Conservation (phyloP, 164 flowering plant species). For the Dillenia turbinata region DNA sequence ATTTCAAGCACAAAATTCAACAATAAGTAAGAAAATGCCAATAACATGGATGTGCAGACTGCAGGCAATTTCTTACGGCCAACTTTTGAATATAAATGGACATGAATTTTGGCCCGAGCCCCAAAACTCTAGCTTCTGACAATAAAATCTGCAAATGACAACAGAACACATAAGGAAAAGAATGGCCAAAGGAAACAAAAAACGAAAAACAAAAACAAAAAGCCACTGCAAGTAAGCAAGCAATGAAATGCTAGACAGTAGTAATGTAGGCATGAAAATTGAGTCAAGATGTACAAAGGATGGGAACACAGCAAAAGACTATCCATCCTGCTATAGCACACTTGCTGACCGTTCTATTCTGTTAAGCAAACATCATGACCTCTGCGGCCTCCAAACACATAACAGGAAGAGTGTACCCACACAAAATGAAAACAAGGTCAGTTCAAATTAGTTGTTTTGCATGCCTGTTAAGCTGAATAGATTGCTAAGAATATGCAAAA, state of each 20-base stretch:
- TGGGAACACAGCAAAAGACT: neutral
- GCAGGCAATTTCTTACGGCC: constrained; percentile 49
- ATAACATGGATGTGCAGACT: neutral
- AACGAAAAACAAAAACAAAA: neutral
- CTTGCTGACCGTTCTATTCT: neutral
- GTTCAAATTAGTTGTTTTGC: too few species aligned
- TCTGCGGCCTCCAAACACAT: neutral
- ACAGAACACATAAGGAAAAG: neutral
- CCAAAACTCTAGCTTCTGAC: constrained; percentile 81
- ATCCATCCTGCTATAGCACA: neutral
- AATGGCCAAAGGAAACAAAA: neutral
- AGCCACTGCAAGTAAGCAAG: too few species aligned
- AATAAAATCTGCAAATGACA: constrained; percentile 47
- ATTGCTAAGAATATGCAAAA: too few species aligned
- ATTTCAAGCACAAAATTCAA: neutral
- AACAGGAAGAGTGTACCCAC: neutral
- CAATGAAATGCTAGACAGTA: neutral
- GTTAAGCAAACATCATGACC: neutral
- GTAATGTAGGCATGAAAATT: neutral
- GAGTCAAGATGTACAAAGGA: neutral
- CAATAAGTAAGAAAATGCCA: neutral
- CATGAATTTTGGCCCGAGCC: constrained; percentile 95
- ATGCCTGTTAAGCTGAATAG: too few species aligned
- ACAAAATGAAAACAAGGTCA: too few species aligned
- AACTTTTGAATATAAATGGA: constrained; percentile 66